Percentiles rank a stretch among this genome's conserved stretches.
Evolutionary conservation across 169 alveolate species (phyloP).

Genomic region (Neospora caninum): DNA sequence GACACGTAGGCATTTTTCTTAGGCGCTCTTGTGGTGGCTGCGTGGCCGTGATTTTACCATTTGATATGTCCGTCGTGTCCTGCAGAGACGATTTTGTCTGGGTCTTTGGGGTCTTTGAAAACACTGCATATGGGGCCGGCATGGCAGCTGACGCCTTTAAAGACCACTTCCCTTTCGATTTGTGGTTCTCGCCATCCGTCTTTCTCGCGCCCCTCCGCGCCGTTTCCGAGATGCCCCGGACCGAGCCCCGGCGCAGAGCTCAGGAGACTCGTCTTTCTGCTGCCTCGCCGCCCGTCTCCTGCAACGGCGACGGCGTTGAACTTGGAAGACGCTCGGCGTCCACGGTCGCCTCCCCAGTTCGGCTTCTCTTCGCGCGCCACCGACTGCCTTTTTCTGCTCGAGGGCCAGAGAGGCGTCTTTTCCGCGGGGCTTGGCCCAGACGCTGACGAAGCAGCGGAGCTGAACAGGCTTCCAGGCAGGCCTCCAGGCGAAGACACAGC

Average conservation of each 20-base stretch:
- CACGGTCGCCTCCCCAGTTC: background rate
- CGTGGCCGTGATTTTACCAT: background rate
- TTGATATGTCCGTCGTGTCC: conserved; percentile 23
- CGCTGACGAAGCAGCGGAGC: background rate
- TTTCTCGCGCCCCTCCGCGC: background rate
- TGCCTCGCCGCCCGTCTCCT: background rate
- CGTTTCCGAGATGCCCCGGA: background rate
- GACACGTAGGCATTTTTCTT: no score
- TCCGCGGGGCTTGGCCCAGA: background rate
- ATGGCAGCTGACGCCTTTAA: background rate
- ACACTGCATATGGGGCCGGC: conserved; percentile 16
- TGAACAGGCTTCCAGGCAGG: background rate
- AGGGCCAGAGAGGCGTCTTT: no score
- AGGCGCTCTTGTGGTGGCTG: no score
- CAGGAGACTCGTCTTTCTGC: background rate
- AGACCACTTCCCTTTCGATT: background rate
- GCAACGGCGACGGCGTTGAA: background rate
- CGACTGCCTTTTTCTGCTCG: background rate
- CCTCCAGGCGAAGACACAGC: background rate
- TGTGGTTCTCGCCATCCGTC: background rate
- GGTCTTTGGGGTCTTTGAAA: background rate
- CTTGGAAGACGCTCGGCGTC: background rate
- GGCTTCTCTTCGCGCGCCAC: background rate
- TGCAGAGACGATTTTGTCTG: conserved; percentile 20
- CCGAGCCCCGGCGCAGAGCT: background rate